Evolutionary conservation across 208 protist species (phyloP).

Genomic region (Trypanosoma avium): DNA sequence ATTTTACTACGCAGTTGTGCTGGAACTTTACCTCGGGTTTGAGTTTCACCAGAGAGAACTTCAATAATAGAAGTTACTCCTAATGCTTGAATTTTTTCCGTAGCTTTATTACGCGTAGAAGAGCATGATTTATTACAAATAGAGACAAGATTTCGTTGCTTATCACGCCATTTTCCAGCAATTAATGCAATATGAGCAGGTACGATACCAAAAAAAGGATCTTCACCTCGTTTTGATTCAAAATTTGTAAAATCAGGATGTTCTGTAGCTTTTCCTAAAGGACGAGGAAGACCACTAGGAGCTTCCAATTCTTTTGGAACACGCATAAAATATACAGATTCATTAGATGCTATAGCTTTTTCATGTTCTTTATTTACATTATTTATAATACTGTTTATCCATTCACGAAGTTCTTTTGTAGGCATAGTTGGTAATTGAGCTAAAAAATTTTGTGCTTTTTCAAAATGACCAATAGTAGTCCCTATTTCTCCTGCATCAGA

Average conservation of each 20-base stretch:
- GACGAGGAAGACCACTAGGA: slow-evolving; percentile 51
- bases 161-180: slow-evolving; percentile 57
- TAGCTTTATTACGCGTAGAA: slow-evolving; percentile 32
- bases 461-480: slow-evolving; percentile 68
- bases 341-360: slow-evolving; percentile 68
- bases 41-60: slow-evolving; percentile 52
- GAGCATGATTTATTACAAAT: slow-evolving; percentile 40
- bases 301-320: slow-evolving; percentile 67
- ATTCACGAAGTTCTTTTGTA: slow-evolving; percentile 36
- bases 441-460: slow-evolving; percentile 57
- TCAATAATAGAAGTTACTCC: slow-evolving; percentile 62
- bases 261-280: slow-evolving; percentile 61
- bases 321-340: slow-evolving; percentile 73
- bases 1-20: slow-evolving; percentile 60
- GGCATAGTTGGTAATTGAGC: slow-evolving; percentile 51
- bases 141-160: slow-evolving; percentile 50
- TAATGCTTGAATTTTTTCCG: slow-evolving; percentile 47
- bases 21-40: slow-evolving; percentile 53
- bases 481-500: slow-evolving; percentile 55
- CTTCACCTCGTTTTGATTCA: slow-evolving; percentile 57
- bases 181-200: slow-evolving; percentile 66
- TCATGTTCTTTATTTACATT: slow-evolving; percentile 58
- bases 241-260: slow-evolving; percentile 54
- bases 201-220: slow-evolving; percentile 89
- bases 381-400: slow-evolving; percentile 70